phyloP scores from a whole-genome alignment of 345 rosid genomes.

The Corchorus capsularis region DNA sequence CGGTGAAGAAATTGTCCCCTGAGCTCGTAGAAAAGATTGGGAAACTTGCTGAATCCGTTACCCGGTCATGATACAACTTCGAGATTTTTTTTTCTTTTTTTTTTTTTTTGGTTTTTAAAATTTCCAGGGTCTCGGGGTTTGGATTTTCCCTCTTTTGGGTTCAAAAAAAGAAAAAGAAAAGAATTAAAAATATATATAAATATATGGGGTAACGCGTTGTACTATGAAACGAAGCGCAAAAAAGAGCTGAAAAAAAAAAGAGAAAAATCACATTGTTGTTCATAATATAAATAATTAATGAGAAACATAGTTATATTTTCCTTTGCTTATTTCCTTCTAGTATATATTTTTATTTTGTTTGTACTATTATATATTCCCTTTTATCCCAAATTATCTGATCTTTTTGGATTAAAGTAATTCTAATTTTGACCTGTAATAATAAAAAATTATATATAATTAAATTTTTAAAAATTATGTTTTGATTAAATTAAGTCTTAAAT shows the following conservation, averaged over 20 bases:
- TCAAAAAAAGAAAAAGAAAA: conserved; percentile 10
- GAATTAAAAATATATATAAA: background rate
- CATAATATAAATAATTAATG: conserved; percentile 21
- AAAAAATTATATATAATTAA: too few species aligned
- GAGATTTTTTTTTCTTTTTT: background rate
- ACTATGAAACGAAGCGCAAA: conserved; percentile 28
- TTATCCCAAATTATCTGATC: too few species aligned
- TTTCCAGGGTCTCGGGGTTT: background rate
- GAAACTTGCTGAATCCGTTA: conserved; percentile 81
- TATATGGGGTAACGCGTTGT: conserved; percentile 46
- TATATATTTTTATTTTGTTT: too few species aligned
- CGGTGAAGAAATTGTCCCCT: conserved; percentile 70
- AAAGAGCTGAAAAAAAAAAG: background rate
- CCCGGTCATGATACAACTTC: conserved; percentile 50
- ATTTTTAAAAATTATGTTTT: too few species aligned
- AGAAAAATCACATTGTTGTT: conserved; percentile 18
- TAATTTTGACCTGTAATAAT: too few species aligned
- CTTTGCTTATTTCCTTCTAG: background rate
- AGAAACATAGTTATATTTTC: background rate
- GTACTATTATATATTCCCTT: too few species aligned
- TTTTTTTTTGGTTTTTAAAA: background rate
- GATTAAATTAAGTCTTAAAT: too few species aligned
- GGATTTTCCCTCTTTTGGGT: background rate
- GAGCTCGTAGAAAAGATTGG: conserved; percentile 70
- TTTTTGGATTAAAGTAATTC: too few species aligned